phyloP scores from a whole-genome alignment of 2,329 filamentous ascomycete genomes.

The Claviceps africana region DNA sequence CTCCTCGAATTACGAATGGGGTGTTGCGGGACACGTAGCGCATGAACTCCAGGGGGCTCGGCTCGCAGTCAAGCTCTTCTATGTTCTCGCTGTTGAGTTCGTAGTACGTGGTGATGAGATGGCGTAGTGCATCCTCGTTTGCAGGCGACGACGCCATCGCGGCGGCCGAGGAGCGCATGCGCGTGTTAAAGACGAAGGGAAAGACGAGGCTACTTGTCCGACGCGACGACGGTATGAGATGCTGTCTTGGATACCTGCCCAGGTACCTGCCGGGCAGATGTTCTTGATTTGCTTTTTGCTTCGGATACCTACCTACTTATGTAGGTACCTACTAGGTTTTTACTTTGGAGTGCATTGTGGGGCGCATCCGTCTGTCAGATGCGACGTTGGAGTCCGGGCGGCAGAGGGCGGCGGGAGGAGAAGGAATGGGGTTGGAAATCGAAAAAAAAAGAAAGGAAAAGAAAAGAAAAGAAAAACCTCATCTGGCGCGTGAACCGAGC shows the following conservation, averaged over 20 bases:
- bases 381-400: too few relatives aligned
- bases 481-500: background rate
- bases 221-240: background rate
- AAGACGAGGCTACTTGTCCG: background rate
- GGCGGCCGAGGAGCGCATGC: background rate
- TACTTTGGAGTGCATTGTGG: too few relatives aligned
- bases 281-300: too few relatives aligned
- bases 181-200: background rate
- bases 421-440: too few relatives aligned
- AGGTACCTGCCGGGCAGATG: too few relatives aligned
- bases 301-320: too few relatives aligned
- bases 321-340: too few relatives aligned
- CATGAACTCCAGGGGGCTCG: constrained; percentile 68
- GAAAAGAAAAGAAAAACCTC: background rate
- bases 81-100: constrained; percentile 52
- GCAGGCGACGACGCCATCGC: background rate
- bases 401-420: too few relatives aligned
- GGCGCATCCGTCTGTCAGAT: too few relatives aligned
- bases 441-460: background rate
- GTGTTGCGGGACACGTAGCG: constrained; percentile 59
- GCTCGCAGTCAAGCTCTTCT: constrained; percentile 48
- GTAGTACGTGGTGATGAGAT: constrained; percentile 55
- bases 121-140: constrained; percentile 13
- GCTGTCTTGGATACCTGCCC: too few relatives aligned
- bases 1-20: constrained; percentile 57